phyloP scores from a whole-genome alignment of 2,329 filamentous ascomycete species.

The Neofusicoccum sp. region DNA sequence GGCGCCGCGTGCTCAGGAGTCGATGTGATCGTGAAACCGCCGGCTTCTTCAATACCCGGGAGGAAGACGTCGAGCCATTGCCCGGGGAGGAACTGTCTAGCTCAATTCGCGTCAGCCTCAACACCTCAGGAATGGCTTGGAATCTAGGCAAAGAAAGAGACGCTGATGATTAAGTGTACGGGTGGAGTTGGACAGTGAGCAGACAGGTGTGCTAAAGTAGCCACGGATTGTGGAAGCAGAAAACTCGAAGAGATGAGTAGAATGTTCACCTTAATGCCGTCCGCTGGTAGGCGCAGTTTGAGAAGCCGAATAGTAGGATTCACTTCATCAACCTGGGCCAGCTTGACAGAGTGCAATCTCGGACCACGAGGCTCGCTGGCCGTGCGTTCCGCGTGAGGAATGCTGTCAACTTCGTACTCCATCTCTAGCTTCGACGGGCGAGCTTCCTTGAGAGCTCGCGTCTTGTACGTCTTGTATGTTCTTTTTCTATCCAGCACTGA shows the following conservation, averaged over 20 bases:
- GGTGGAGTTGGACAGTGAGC: no score
- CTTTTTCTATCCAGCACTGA: no score
- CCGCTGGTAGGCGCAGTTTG: constrained; percentile 58
- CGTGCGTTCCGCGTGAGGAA: constrained; percentile 70
- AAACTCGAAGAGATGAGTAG: neutral
- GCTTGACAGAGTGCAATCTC: constrained; percentile 63
- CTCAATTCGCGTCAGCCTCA: neutral
- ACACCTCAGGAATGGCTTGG: constrained; percentile 19
- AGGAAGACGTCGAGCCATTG: constrained; percentile 88
- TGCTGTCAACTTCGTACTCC: neutral
- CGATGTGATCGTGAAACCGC: constrained; percentile 88
- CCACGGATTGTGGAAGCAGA: no score
- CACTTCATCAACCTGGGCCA: constrained; percentile 64
- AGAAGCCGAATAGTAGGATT: constrained; percentile 71
- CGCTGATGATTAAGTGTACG: no score
- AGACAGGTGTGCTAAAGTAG: no score
- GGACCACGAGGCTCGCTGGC: constrained; percentile 71
- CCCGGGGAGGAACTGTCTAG: constrained; percentile 69
- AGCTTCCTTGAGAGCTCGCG: no score
- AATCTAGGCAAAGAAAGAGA: constrained; percentile 22
- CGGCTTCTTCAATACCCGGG: constrained; percentile 68
- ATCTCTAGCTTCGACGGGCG: neutral
- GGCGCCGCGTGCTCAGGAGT: constrained; percentile 52
- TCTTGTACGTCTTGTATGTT: no score
- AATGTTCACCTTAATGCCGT: constrained; percentile 52